Evolutionary conservation across 441 rosid genomes (phyloP).

Genomic region (Gossypium lobatum): DNA sequence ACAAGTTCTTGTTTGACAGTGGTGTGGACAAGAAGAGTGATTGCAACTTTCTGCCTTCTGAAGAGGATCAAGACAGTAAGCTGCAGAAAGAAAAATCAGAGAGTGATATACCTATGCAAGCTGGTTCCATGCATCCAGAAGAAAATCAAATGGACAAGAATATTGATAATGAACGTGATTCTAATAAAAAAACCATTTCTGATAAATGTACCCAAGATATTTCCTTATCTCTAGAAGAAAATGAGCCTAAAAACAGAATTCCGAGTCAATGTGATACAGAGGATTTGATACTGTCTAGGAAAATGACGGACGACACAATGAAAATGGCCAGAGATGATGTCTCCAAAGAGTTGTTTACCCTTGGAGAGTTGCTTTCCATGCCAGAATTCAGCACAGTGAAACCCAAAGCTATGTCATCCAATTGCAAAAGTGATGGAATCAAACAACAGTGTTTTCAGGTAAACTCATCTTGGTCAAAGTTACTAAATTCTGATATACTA

Average conservation of each 20-base stretch:
- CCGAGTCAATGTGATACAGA: slow-evolving; percentile 17
- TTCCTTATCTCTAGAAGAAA: slow-evolving; percentile 27
- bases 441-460: slow-evolving; percentile 32
- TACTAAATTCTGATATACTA: neutral
- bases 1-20: slow-evolving; percentile 45
- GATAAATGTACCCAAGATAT: slow-evolving; percentile 16
- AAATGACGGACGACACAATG: slow-evolving; percentile 7
- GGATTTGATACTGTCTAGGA: slow-evolving; percentile 18
- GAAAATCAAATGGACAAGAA: slow-evolving; percentile 26
- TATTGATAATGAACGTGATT: slow-evolving; percentile 10
- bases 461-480: slow-evolving; percentile 6
- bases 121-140: slow-evolving; percentile 20
- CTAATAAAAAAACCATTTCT: slow-evolving; percentile 9
- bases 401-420: slow-evolving; percentile 8
- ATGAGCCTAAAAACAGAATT: slow-evolving; percentile 18
- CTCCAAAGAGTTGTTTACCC: slow-evolving; percentile 25
- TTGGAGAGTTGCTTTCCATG: slow-evolving; percentile 40
- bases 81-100: slow-evolving; percentile 13
- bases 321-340: slow-evolving; percentile 20
- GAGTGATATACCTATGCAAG: slow-evolving; percentile 13
- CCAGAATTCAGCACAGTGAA: slow-evolving; percentile 22
- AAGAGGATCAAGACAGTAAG: slow-evolving; percentile 18
- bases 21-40: slow-evolving; percentile 23
- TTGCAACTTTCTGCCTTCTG: slow-evolving; percentile 16
- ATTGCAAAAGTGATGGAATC: slow-evolving; percentile 8